Base-by-base conservation (phyloP, 305 asterid species). In the Rubia occidens region DNA sequence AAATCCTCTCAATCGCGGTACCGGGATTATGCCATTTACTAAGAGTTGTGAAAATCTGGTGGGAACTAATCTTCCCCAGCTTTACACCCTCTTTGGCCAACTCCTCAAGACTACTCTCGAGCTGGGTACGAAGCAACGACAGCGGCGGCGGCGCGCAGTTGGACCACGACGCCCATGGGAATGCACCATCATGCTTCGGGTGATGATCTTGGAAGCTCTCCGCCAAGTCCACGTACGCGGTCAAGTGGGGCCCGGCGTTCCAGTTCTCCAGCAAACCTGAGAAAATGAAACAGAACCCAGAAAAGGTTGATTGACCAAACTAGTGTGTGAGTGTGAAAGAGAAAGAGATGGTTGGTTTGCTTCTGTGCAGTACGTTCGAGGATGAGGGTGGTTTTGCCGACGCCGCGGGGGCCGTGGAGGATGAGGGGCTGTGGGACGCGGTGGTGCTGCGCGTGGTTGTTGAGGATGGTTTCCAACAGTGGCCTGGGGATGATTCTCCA, bases 401-500 rank as follows among this genome's bases (percentile, higher is more conserved):
- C 90, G 44, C 98, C 98, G 3, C 98, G 97, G 62, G 97, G 97
- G 74, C 98, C 98, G 69, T 90, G 98, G 69, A 93, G 91, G 78
- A 93, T 79, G 77, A 90, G 96, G 56, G 97, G 96, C 68, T 87
- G 97, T 75, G 90, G 95, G 62, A 90, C 95, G 54, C 95, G 97
- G 80, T 85, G 92, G 76, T 86, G 96, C 73, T 87, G 98, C 68
- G 79, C 97, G 75, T 93, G 97, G 84, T 86, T 87, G 87, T 87
- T 93, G 76, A 90, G 96, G 70, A 90, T 75, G 13, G 97, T 84
- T 77, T 93, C 98, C 78, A 93, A 64, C 49, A 93, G 79, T 11
- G 98, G 95, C 45, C 98, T 78, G 45, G 98, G 98, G 63, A 93
- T 84, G 74, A 88, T 86, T 68, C 86, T 84, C 97, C 98, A 93